Evolutionary conservation across 176 grass and related monocot genomes (phyloP).

Genomic region (Phoenix roebelenii): DNA sequence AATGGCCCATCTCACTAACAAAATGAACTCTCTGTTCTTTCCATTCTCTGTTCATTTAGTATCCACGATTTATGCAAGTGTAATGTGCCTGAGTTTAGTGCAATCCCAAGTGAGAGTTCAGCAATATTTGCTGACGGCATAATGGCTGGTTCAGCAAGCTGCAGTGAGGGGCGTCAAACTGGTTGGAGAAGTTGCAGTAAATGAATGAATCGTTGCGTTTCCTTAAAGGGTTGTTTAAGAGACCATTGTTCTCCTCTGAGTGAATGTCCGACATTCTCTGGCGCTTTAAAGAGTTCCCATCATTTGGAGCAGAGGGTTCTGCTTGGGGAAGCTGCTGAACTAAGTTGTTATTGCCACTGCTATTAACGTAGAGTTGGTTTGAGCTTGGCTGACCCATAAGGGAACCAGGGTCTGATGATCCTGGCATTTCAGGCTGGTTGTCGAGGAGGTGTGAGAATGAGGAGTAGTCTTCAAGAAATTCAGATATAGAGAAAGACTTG

Average conservation of each 20-base stretch:
- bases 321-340: not conserved
- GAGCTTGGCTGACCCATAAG: not conserved
- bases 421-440: not conserved
- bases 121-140: not conserved
- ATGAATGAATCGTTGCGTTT: not conserved
- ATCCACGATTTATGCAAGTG: too few species aligned
- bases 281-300: not conserved
- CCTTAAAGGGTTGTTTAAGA: not conserved
- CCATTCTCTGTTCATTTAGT: too few species aligned
- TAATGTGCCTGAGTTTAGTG: not conserved
- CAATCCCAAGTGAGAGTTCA: slow-evolving; percentile 1
- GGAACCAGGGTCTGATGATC: not conserved
- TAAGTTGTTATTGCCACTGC: not conserved
- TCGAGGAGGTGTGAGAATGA: slow-evolving; percentile 1
- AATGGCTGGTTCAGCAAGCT: not conserved
- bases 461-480: slow-evolving; percentile 6
- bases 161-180: not conserved
- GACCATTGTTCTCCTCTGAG: not conserved
- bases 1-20: too few species aligned
- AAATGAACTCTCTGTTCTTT: too few species aligned
- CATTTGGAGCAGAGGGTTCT: not conserved
- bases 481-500: slow-evolving; percentile 4
- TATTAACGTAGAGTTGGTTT: not conserved
- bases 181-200: not conserved
- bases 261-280: not conserved